These are phyloP conservation scores for Clarireedia paspali DNA, from an alignment of 2,329 filamentous ascomycete species.

Conservation along the genomic window DNA sequence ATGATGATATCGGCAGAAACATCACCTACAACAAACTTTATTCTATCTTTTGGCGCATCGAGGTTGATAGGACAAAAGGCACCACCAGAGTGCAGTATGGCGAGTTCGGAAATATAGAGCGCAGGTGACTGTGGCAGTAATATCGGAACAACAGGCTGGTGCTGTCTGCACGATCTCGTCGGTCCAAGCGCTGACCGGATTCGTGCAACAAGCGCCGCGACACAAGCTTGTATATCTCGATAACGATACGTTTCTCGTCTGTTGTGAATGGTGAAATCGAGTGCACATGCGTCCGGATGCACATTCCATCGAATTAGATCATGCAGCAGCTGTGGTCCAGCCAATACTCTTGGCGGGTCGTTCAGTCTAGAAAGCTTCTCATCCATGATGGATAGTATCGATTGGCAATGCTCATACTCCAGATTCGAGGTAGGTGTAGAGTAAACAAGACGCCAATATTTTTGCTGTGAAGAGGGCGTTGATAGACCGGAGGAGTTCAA, in stretches of 20 bases:
- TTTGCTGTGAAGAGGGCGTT: not conserved
- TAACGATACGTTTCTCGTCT: constrained; percentile 24
- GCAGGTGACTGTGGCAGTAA: constrained; percentile 69
- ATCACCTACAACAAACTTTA: constrained; percentile 76
- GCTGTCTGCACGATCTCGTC: constrained; percentile 9
- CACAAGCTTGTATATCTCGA: constrained; percentile 35
- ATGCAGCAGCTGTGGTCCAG: constrained; percentile 51
- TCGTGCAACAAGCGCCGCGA: constrained; percentile 17
- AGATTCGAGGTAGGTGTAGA: not conserved
- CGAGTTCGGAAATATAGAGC: constrained; percentile 71
- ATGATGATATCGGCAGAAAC: constrained; percentile 62
- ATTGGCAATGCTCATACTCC: constrained; percentile 12
- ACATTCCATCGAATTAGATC: constrained; percentile 48
- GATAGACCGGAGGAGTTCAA: not conserved
- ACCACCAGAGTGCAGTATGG: constrained; percentile 70
- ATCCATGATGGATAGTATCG: constrained; percentile 17
- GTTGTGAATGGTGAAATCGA: constrained; percentile 54
- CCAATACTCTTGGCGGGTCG: constrained; percentile 40
- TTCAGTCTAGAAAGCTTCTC: constrained; percentile 48
- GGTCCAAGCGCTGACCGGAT: constrained; percentile 13
- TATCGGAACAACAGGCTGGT: constrained; percentile 60
- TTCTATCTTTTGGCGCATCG: constrained; percentile 68
- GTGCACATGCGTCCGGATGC: constrained; percentile 38
- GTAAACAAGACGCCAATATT: not conserved
- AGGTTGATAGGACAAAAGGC: constrained; percentile 81